Percentiles rank a stretch among this genome's conserved stretches.
phyloP scores from a whole-genome alignment of 2,329 filamentous ascomycete genomes.

The Paramyrothecium roridum region DNA sequence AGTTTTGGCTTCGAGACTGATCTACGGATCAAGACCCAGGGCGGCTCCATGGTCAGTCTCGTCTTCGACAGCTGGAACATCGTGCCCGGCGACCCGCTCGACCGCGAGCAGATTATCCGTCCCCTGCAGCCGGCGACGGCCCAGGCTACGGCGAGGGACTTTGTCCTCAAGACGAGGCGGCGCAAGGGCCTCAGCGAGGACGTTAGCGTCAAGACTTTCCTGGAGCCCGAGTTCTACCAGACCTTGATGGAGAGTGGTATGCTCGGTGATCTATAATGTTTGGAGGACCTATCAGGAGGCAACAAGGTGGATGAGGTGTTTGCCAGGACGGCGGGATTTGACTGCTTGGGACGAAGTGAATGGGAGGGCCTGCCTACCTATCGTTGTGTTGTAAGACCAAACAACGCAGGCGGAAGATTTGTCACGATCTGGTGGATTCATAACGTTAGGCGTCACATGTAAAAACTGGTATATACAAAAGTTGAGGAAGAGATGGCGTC shows the following conservation, averaged over 20 bases:
- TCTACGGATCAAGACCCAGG: conserved; percentile 91
- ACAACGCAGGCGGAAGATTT: not conserved
- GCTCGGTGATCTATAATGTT: conserved; percentile 53
- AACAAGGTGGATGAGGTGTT: conserved; percentile 4
- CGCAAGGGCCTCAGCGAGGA: conserved; percentile 95
- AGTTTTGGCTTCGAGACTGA: conserved; percentile 98
- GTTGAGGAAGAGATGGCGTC: not conserved
- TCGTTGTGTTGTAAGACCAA: too few relatives aligned
- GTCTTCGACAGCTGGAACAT: conserved; percentile 97
- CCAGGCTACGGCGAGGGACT: conserved; percentile 89
- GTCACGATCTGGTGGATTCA: not conserved
- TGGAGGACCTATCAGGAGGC: conserved; percentile 1
- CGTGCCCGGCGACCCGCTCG: conserved; percentile 91
- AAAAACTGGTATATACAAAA: not conserved
- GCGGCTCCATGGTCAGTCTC: conserved; percentile 82
- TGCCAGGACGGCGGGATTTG: not conserved
- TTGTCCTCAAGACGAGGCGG: conserved; percentile 91
- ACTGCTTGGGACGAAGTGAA: too few relatives aligned
- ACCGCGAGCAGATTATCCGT: conserved; percentile 76
- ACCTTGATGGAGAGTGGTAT: conserved; percentile 86
- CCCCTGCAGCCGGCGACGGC: conserved; percentile 85
- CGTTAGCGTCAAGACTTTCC: conserved; percentile 90
- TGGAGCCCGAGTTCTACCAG: conserved; percentile 91
- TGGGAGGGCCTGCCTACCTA: too few relatives aligned
- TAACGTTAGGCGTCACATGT: not conserved